A percentile compares a stretch with the other conserved stretches of the same genome.
phyloP scores from a whole-genome alignment of 2,329 filamentous ascomycete genomes.

The Mollisia scopiformis region DNA sequence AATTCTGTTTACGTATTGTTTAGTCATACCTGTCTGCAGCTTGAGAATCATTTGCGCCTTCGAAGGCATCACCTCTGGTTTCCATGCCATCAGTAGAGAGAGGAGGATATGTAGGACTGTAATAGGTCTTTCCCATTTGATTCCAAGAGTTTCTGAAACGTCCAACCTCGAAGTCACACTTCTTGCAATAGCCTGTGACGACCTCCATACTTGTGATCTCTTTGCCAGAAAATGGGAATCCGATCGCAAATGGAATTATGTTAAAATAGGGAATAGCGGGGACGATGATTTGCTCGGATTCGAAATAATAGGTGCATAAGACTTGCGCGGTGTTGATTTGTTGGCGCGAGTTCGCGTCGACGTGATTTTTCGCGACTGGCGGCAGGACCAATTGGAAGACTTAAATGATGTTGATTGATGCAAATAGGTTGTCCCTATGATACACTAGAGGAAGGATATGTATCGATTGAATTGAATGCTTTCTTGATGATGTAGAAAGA shows the following conservation, averaged over 20 bases:
- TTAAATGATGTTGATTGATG: too few relatives aligned
- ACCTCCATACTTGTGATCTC: slow-evolving; percentile 23
- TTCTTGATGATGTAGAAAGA: too few relatives aligned
- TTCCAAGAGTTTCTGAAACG: slow-evolving; percentile 36
- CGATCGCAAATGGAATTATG: too few relatives aligned
- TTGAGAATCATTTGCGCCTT: slow-evolving; percentile 24
- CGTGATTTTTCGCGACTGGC: background rate
- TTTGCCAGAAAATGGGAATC: background rate
- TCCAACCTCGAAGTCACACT: slow-evolving; percentile 32
- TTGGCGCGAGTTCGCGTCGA: background rate
- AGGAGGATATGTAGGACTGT: slow-evolving; percentile 30
- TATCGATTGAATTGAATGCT: too few relatives aligned
- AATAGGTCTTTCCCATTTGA: slow-evolving; percentile 36
- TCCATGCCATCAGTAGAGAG: slow-evolving; percentile 28
- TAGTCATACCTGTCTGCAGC: slow-evolving; percentile 32
- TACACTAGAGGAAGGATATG: too few relatives aligned
- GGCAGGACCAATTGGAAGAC: too few relatives aligned
- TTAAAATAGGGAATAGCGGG: too few relatives aligned
- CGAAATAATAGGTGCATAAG: too few relatives aligned
- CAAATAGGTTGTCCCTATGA: too few relatives aligned
- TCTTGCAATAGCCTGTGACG: slow-evolving; percentile 31
- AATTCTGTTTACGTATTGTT: background rate
- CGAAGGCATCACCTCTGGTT: slow-evolving; percentile 26
- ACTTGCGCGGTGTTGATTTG: background rate
- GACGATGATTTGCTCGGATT: too few relatives aligned